phyloP scores from a whole-genome alignment of 208 protist genomes.

The Naegleria lovaniensis region DNA sequence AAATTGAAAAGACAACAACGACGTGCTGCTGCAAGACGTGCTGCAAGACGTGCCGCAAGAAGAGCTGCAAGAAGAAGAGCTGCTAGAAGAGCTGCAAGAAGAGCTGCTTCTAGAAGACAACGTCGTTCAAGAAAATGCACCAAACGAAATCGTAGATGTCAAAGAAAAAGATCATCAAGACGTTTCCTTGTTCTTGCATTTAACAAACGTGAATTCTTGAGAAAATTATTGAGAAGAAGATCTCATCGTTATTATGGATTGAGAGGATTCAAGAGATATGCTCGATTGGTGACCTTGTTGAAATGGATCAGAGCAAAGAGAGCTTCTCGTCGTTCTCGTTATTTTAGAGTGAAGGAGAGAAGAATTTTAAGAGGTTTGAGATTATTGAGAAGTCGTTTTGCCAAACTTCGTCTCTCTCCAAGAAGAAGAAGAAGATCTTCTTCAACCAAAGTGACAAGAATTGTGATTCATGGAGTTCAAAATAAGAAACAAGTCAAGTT shows the following conservation, averaged over 20 bases:
- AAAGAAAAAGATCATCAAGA: not conserved
- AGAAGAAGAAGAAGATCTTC: not conserved
- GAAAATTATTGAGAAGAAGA: not conserved
- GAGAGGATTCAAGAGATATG: not conserved
- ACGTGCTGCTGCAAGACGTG: too few species aligned
- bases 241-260: not conserved
- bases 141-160: not conserved
- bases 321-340: not conserved
- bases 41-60: too few species aligned
- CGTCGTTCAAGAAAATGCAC: too few species aligned
- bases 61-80: too few species aligned
- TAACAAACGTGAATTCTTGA: not conserved
- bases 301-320: not conserved
- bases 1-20: too few species aligned
- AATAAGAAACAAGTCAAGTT: not conserved
- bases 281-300: not conserved
- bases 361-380: not conserved
- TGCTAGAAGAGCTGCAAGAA: too few species aligned
- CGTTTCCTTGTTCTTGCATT: not conserved
- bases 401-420: too few species aligned
- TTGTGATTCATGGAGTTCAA: not conserved
- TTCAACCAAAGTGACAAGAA: not conserved
- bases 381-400: not conserved
- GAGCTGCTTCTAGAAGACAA: too few species aligned
- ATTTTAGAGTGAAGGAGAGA: not conserved